Evolutionary conservation across 495 filamentous ascomycete species (phyloP).

Genomic region (Penicillium paxilli): DNA sequence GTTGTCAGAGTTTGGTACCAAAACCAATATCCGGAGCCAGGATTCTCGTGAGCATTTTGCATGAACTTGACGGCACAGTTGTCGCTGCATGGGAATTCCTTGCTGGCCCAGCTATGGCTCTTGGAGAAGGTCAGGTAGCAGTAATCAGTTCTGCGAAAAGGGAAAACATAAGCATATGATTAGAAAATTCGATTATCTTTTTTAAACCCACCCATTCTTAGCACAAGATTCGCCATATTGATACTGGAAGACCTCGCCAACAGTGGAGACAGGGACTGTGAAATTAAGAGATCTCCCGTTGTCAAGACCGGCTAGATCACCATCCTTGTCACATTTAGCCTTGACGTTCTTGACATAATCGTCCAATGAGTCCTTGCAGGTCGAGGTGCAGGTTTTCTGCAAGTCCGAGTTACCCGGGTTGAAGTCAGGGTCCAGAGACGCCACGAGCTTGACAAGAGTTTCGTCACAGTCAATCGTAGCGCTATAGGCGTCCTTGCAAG

Average conservation of each 20-base stretch:
- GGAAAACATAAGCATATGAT: constrained; percentile 7
- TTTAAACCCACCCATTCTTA: constrained; percentile 18
- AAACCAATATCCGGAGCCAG: constrained; percentile 25
- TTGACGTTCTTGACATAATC: constrained; percentile 30
- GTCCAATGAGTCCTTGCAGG: constrained; percentile 26
- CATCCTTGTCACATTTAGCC: constrained; percentile 17
- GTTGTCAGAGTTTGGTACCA: constrained; percentile 17
- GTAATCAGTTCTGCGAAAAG: constrained; percentile 19
- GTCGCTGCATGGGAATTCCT: constrained; percentile 22
- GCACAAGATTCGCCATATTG: constrained; percentile 25
- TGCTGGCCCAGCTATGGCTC: constrained; percentile 15
- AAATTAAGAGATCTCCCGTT: constrained; percentile 11
- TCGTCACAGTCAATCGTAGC: constrained; percentile 30
- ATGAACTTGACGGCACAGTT: constrained; percentile 25
- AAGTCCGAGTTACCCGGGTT: constrained; percentile 21
- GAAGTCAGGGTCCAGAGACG: constrained; percentile 24
- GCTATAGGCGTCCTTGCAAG: constrained; percentile 33
- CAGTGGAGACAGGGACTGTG: constrained; percentile 20
- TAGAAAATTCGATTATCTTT: neutral
- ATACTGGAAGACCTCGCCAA: constrained; percentile 32
- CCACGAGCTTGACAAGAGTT: constrained; percentile 25
- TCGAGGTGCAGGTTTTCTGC: constrained; percentile 23
- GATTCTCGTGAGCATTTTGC: constrained; percentile 26
- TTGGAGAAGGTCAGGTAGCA: constrained; percentile 23
- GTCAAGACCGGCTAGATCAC: constrained; percentile 22